A percentile compares a stretch with the other conserved stretches of the same genome.
Conservation (phyloP, 164 flowering plant genomes). For the Piper betle region DNA sequence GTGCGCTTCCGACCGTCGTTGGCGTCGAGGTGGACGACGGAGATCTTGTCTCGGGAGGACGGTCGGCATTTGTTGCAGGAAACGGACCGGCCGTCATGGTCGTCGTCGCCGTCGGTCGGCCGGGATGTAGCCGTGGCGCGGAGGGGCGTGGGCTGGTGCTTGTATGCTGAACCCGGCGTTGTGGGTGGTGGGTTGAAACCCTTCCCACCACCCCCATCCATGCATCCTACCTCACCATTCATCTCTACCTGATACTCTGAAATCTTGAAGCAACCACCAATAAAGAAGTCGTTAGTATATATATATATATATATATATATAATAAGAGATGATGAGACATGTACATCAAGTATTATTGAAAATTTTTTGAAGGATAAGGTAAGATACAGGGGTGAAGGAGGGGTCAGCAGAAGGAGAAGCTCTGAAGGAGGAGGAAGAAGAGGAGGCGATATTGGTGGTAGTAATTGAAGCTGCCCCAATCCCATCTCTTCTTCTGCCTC, state of each 20-base stretch:
- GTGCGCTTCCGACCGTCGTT: conserved; percentile 14
- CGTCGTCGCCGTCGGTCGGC: not conserved
- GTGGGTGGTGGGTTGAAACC: conserved; percentile 3
- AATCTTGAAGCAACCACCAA: not conserved
- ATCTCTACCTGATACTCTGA: conserved; percentile 8
- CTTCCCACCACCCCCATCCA: conserved; percentile 3
- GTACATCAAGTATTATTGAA: no score
- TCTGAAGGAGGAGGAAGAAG: not conserved
- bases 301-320: no score
- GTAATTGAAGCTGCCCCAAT: not conserved
- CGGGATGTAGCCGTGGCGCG: conserved; percentile 9
- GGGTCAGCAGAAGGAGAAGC: not conserved
- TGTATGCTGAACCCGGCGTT: not conserved
- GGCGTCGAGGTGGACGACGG: conserved; percentile 54
- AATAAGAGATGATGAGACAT: no score
- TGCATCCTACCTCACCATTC: no score
- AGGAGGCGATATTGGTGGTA: not conserved
- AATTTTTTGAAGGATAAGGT: no score
- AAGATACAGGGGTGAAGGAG: not conserved
- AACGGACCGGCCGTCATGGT: conserved; percentile 24
- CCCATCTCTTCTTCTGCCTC: not conserved
- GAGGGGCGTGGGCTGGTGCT: conserved; percentile 49
- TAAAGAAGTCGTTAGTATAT: no score
- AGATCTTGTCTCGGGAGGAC: conserved; percentile 53
- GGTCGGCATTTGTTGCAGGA: conserved; percentile 91